Base-by-base conservation (phyloP, 495 filamentous ascomycete genomes). In the Penicillium canariense region DNA sequence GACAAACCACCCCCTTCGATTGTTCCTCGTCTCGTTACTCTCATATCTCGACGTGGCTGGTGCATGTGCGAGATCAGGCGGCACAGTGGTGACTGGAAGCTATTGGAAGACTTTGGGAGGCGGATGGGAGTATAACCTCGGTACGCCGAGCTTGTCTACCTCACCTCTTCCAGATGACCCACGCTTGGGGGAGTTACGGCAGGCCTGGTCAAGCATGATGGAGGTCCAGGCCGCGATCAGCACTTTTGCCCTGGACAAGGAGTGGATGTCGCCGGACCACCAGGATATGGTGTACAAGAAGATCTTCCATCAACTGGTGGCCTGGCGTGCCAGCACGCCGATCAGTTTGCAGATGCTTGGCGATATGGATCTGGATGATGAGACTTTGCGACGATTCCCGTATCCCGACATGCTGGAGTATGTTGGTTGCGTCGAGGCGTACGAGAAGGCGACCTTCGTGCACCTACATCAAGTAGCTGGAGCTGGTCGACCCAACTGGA, bases 1-100 rank as follows among this genome's bases (percentile, higher is more conserved):
- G 36, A 67, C 60, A 12, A 70, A 72, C 27, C 72, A 74, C 30
- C 72, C 72, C 2, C 66, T 74, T 5, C 68, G 69, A 22, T 59
- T 64, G 28, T 74, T 74, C 43, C 69, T 76, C 32, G 65, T 76
- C 20, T 74, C 69, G 7, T 58, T 76, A 30, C 64, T 75, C 15
- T 72, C 70, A 5, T 72, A 73, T 35, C 67, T 76, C 25, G 72
- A 74, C 50, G 72, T 74, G 23, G 72, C 71, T 1, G 72, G 72
- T 22, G 69, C 72, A 11, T 74, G 72, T 56, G 72, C 72, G 5
- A 71, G 68, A 10, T 66, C 68, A 7, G 69, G 72, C 18, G 72
- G 70, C 1, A 73, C 72, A 7, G 63, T 75, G 11, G 70, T 73
- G 5, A 64, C 69, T 52, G 70, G 70, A 2, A 71, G 63, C 46